Percentiles rank a stretch among this genome's conserved stretches.
phyloP scores from a whole-genome alignment of 495 filamentous ascomycete genomes.

The Lophium mytilinum region DNA sequence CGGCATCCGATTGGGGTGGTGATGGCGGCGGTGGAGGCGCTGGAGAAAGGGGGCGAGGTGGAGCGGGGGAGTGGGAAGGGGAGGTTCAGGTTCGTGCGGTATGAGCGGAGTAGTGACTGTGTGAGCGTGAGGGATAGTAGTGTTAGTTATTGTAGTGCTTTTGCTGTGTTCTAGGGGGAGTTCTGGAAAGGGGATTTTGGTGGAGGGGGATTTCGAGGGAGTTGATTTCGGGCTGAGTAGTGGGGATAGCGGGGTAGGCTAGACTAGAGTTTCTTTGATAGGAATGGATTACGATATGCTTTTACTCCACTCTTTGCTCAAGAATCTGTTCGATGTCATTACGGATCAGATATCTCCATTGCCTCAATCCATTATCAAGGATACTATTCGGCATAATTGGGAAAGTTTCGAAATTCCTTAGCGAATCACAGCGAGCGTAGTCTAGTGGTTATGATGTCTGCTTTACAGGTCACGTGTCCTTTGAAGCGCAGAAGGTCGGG shows the following conservation, averaged over 20 bases:
- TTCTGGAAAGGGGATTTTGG: not conserved
- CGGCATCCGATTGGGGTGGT: constrained; percentile 92
- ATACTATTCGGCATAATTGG: not conserved
- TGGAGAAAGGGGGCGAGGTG: constrained; percentile 26
- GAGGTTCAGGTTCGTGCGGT: constrained; percentile 76
- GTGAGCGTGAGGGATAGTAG: constrained; percentile 66
- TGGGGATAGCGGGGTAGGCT: not conserved
- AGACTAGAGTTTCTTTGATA: not conserved
- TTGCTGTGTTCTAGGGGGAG: constrained; percentile 47
- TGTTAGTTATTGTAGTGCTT: constrained; percentile 88
- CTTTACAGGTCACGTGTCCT: constrained; percentile 19
- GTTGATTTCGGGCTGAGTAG: too few relatives aligned
- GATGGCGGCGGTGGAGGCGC: constrained; percentile 56
- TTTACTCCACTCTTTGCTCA: not conserved
- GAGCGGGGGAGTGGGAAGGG: constrained; percentile 39
- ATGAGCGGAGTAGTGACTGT: constrained; percentile 83
- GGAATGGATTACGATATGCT: not conserved
- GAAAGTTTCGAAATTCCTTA: not conserved
- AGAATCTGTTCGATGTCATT: not conserved
- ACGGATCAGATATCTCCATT: not conserved
- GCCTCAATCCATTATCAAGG: not conserved
- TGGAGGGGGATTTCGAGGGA: not conserved
- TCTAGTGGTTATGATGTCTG: constrained; percentile 30
- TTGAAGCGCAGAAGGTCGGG: constrained; percentile 24
- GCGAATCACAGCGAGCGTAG: constrained; percentile 8